These are phyloP conservation scores for Simplicillium sp. DNA, from an alignment of 2,329 filamentous ascomycete genomes.

Conservation along the genomic window DNA sequence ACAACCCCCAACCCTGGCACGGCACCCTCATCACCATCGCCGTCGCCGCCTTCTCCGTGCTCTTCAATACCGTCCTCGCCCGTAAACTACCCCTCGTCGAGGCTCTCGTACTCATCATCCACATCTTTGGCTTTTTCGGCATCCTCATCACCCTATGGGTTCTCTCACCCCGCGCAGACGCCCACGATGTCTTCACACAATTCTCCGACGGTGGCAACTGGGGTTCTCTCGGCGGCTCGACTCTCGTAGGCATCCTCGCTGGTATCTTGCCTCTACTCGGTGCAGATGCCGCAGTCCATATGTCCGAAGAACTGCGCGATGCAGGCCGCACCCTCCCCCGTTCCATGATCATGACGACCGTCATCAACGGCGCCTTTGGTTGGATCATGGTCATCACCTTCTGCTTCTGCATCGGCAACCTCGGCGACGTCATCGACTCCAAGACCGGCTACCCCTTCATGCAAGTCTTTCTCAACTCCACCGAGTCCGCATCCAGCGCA, in stretches of 20 bases:
- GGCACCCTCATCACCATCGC: slow-evolving; percentile 32
- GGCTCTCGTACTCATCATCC: slow-evolving; percentile 30
- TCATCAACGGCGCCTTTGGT: slow-evolving; percentile 21
- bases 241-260: slow-evolving; percentile 26
- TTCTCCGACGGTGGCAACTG: slow-evolving; percentile 21
- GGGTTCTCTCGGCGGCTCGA: slow-evolving; percentile 21
- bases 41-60: slow-evolving; percentile 26
- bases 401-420: slow-evolving; percentile 22
- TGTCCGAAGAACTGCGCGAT: slow-evolving; percentile 26
- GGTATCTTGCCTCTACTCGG: slow-evolving; percentile 23
- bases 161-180: slow-evolving; percentile 18
- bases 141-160: slow-evolving; percentile 29
- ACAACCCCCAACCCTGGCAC: slow-evolving; percentile 27
- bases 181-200: slow-evolving; percentile 16
- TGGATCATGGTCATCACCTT: slow-evolving; percentile 25
- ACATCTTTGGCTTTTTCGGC: slow-evolving; percentile 14
- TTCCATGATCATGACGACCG: slow-evolving; percentile 20
- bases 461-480: slow-evolving; percentile 17
- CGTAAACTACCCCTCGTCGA: slow-evolving; percentile 30
- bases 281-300: slow-evolving; percentile 19
- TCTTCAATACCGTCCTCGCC: slow-evolving; percentile 34
- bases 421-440: slow-evolving; percentile 8
- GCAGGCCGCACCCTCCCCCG: slow-evolving; percentile 19
- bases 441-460: slow-evolving; percentile 18
- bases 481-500: slow-evolving; percentile 9